Evolutionary conservation across 2,329 filamentous ascomycete species (phyloP).

Genomic region (Furcasterigmium furcatum): DNA sequence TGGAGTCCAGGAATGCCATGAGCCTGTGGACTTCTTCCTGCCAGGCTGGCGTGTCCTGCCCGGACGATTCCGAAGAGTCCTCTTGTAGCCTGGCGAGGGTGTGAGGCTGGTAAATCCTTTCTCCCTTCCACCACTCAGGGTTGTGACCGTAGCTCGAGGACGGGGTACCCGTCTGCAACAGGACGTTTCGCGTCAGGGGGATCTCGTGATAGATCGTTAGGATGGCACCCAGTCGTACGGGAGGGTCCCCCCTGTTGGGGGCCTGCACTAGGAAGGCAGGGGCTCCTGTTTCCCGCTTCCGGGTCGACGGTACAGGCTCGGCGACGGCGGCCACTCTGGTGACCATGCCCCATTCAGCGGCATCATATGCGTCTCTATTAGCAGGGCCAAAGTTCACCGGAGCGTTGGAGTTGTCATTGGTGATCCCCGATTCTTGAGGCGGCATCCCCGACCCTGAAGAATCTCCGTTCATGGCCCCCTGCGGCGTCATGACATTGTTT

Average conservation of each 20-base stretch:
- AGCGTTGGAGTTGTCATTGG: conserved; percentile 28
- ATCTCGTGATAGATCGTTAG: conserved; percentile 60
- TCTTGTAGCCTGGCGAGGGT: conserved; percentile 27
- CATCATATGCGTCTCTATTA: conserved; percentile 51
- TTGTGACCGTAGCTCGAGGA: conserved; percentile 50
- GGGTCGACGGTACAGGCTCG: conserved; percentile 31
- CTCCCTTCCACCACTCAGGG: conserved; percentile 60
- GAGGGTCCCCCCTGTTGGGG: conserved; percentile 14
- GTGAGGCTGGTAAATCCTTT: conserved; percentile 40
- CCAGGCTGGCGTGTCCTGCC: conserved; percentile 32
- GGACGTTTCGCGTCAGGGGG: conserved; percentile 52
- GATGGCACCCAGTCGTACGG: conserved; percentile 45
- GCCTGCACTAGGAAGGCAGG: conserved; percentile 49
- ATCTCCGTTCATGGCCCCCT: no score
- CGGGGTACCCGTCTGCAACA: conserved; percentile 40
- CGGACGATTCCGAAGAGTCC: conserved; percentile 24
- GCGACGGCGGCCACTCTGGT: conserved; percentile 23
- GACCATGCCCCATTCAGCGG: conserved; percentile 58
- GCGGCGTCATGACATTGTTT: no score
- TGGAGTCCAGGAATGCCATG: conserved; percentile 60
- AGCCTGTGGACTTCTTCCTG: conserved; percentile 57
- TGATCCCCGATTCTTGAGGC: conserved; percentile 50
- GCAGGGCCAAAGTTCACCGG: conserved; percentile 57
- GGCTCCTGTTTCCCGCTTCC: conserved; percentile 36
- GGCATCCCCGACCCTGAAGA: conserved; percentile 8